phyloP scores from a whole-genome alignment of 2,329 filamentous ascomycete genomes.

The Lasiodiplodia hormozganensis region DNA sequence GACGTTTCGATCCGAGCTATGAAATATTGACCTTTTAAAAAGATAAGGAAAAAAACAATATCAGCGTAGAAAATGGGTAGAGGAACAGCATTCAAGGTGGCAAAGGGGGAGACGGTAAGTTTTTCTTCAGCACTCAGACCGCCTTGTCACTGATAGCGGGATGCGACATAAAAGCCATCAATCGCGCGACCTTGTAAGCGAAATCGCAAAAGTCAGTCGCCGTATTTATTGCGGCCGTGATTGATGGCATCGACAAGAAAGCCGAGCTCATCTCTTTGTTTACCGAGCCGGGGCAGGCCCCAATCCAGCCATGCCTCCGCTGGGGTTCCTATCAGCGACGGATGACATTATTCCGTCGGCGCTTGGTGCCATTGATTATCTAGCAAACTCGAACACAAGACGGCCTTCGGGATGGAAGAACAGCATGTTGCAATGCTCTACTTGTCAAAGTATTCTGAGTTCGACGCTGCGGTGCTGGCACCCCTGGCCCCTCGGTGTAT shows the following conservation, averaged over 20 bases:
- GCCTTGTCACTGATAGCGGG: too few relatives aligned
- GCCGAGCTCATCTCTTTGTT: not conserved
- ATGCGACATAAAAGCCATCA: slow-evolving; percentile 12
- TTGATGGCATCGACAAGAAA: not conserved
- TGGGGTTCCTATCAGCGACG: not conserved
- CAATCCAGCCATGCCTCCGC: not conserved
- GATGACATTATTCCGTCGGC: slow-evolving; percentile 17
- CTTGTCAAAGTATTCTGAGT: not conserved
- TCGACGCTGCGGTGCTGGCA: not conserved
- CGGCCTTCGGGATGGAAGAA: not conserved
- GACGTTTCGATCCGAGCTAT: not conserved
- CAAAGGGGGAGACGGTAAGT: not conserved
- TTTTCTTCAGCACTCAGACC: not conserved
- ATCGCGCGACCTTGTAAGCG: slow-evolving; percentile 18
- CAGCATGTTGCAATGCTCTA: not conserved
- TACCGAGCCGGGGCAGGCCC: slow-evolving; percentile 4
- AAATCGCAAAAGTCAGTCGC: not conserved
- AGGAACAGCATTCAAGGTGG: not conserved
- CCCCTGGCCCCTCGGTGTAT: not conserved
- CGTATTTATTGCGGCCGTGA: not conserved
- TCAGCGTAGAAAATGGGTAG: not conserved
- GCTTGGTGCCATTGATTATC: not conserved
- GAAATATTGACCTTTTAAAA: not conserved
- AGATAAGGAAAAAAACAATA: not conserved
- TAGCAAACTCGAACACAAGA: not conserved